Base-by-base conservation (phyloP, 2,329 filamentous ascomycete genomes). In the Xylaria sp. region DNA sequence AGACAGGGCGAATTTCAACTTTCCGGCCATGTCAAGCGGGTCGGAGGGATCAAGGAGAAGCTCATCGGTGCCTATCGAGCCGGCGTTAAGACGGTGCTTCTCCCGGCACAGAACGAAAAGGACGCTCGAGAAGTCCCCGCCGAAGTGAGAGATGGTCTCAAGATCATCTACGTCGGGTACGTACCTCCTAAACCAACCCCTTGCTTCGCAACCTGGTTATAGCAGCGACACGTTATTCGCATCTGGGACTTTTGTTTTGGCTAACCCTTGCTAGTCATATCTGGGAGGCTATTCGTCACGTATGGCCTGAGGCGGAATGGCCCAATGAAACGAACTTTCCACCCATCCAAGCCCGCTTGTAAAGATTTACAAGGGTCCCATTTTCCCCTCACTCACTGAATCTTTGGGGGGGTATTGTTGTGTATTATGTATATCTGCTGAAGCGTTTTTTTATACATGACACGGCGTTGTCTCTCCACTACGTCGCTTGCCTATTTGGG, bases 11-110 rank as follows among this genome's bases (percentile, higher is more conserved):
- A 91, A 77, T 89, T 91, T 70, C 93, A 92, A 65, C 88, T 99
- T 31, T 89, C 96, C 49, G 96, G 96, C 26, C 90, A 94, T 72
- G 92, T 99, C 65, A 93, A 96, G 81, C 93, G 95, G 31, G 96
- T 99, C 42, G 96, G 96, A 62, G 96, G 96, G 20, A 98, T 99
- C 83, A 97, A 98, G 82, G 95, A 99, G 88, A 99, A 99, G 81
- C 86, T 98, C 62, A 98, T 99, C 77, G 96, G 96, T 26, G 96
- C 96, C 9, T 85, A 97, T 77, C 88, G 95, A 64, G 96, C 96
- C 1, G 96, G 96, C 33, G 95, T 99, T 70, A 97, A 97, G 86
- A 95, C 93, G 38, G 95, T 99, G 7, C 80, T 99, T 68, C 84
- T 99, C 7, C 96, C 96, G 3, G 88, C 91, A 38, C 91, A 93